These are phyloP conservation scores for Fragilariopsis cylindrus DNA, from an alignment of 108 stramenopile genomes.

Conservation along the genomic window DNA sequence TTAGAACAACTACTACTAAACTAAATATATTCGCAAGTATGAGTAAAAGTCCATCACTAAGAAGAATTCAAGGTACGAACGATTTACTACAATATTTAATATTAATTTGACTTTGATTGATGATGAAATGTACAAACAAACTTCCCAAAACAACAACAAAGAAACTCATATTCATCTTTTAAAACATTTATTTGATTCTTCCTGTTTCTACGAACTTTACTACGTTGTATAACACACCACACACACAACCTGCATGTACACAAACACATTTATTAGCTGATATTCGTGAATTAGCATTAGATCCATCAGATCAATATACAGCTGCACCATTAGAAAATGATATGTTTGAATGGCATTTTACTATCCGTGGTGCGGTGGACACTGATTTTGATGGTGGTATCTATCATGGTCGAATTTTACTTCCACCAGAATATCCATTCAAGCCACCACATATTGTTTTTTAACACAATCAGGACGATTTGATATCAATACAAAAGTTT, in stretches of 20 bases:
- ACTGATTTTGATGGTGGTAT: slow-evolving; percentile 92
- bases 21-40: not conserved
- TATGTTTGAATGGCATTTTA: slow-evolving; percentile 97
- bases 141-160: not conserved
- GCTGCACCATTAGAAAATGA: slow-evolving; percentile 89
- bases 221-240: not conserved
- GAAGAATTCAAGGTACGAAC: slow-evolving; percentile 11
- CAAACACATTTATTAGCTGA: slow-evolving; percentile 86
- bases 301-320: slow-evolving; percentile 92
- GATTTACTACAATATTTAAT: not conserved
- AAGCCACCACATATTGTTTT: slow-evolving; percentile 98
- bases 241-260: slow-evolving; percentile 50
- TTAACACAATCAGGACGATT: slow-evolving; percentile 95
- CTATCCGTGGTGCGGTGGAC: slow-evolving; percentile 90
- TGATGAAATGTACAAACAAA: not conserved
- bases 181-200: not conserved
- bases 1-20: no score
- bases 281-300: slow-evolving; percentile 91
- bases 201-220: not conserved
- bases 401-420: slow-evolving; percentile 95
- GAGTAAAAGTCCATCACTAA: slow-evolving; percentile 9
- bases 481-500: slow-evolving; percentile 93
- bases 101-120: no score
- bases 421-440: slow-evolving; percentile 68
- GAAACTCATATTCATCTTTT: not conserved